These are phyloP conservation scores for Aureobasidium sp. DNA, from an alignment of 2,329 filamentous ascomycete species.

Conservation along the genomic window DNA sequence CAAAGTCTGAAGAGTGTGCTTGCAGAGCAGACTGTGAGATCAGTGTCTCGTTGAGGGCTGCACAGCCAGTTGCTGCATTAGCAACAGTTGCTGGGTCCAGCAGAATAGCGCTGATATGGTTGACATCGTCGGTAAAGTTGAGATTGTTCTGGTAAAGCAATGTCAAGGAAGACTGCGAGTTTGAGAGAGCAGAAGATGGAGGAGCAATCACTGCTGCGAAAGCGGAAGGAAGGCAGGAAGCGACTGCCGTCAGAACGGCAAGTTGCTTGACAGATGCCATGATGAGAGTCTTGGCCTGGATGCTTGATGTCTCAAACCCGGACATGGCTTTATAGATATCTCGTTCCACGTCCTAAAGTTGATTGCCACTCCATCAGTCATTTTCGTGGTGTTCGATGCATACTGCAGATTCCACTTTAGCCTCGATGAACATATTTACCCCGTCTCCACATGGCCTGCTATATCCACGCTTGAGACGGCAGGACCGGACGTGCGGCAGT, in stretches of 20 bases:
- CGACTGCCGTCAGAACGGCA: background rate
- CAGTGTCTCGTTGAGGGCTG: constrained; percentile 42
- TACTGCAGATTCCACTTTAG: constrained; percentile 6
- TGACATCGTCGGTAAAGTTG: constrained; percentile 46
- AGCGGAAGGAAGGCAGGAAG: background rate
- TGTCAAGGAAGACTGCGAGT: constrained; percentile 41
- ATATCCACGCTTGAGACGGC: background rate
- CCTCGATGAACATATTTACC: constrained; percentile 11
- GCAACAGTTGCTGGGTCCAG: constrained; percentile 37
- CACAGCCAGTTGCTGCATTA: constrained; percentile 39
- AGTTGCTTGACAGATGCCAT: constrained; percentile 7
- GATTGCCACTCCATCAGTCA: background rate
- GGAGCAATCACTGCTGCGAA: background rate
- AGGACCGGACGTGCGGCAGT: constrained; percentile 6
- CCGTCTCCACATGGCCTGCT: background rate
- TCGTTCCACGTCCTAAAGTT: background rate
- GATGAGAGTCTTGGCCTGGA: background rate
- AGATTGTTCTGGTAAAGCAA: constrained; percentile 50
- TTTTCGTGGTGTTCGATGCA: constrained; percentile 7
- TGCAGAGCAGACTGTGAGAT: constrained; percentile 37
- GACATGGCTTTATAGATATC: background rate
- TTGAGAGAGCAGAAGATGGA: constrained; percentile 21
- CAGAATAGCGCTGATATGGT: constrained; percentile 47
- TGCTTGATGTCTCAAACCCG: background rate
- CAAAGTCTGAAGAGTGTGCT: constrained; percentile 40